A percentile compares a stretch with the other conserved stretches of the same genome.
Conservation (phyloP, 164 flowering plant species). For the Platanus orientalis region DNA sequence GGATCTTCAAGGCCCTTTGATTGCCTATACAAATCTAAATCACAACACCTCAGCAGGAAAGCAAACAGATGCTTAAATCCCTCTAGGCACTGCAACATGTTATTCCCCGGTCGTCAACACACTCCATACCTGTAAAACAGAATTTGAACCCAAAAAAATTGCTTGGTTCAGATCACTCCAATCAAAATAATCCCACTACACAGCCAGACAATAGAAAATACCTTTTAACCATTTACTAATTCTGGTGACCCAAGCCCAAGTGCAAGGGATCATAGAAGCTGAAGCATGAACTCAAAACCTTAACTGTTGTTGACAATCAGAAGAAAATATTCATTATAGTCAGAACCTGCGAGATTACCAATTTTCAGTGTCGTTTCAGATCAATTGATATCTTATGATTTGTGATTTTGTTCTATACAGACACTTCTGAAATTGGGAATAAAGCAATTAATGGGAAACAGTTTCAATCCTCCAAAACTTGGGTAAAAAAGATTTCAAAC, state of each 20-base stretch:
- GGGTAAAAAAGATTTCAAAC: no score
- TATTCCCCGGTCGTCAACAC: constrained; percentile 41
- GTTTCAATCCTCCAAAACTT: no score
- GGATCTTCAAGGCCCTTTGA: constrained; percentile 70
- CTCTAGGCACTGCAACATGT: constrained; percentile 84
- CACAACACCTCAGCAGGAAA: constrained; percentile 58
- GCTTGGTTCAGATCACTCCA: background rate
- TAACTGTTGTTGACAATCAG: constrained; percentile 3
- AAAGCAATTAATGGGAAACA: no score
- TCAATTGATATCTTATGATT: no score
- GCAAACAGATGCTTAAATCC: constrained; percentile 58
- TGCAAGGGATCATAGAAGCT: background rate
- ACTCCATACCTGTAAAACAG: constrained; percentile 53
- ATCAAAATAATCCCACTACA: background rate
- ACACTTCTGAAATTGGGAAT: no score
- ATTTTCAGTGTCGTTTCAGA: no score
- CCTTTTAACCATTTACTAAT: constrained; percentile 33
- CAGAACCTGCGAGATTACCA: no score
- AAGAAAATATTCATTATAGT: no score
- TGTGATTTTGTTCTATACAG: no score
- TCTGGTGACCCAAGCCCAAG: constrained; percentile 10
- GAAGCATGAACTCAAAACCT: constrained; percentile 1
- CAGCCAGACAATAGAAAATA: constrained; percentile 1
- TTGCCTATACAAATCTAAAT: constrained; percentile 48
- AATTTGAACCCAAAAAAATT: constrained; percentile 4